Evolutionary conservation across 2,329 filamentous ascomycete genomes (phyloP), one percentile per base, ranked within the genome.

Genomic region (Whalleya microplaca): DNA sequence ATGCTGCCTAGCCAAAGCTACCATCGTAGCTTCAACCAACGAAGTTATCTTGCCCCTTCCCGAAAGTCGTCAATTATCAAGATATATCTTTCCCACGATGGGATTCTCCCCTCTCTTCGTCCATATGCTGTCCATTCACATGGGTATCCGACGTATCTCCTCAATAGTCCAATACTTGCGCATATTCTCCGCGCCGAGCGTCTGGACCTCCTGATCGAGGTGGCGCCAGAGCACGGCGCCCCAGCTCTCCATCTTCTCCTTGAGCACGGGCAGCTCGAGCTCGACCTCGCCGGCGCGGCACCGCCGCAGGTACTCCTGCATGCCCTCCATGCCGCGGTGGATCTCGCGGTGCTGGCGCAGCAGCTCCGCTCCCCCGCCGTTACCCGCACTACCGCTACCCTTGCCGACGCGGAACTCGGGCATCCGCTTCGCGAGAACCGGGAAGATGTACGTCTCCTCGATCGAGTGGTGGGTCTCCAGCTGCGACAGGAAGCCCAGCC

Each of bases 181-280:
- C 92, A 96, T 96, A 71, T 94, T 96, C 72, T 95, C 90, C 44
- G 92, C 92, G 2, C 88, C 84, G 29, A 96, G 73, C 63, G 89
- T 84, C 72, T 80, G 77, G 7, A 96, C 92, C 79, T 96, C 92
- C 66, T 93, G 87, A 66, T 95, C 90, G 58, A 96, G 76, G 79
- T 96, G 92, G 68, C 77, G 78, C 90, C 91, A 94, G 47, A 96
- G 72, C 61, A 96, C 90, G 9, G 79, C 78, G 10, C 90, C 90
- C 84, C 93, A 96, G 3, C 73, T 73, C 72, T 96, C 90, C 86
- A 96, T 87, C 67, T 90, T 81, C 37, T 73, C 77, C 76, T 86
- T 88, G 71, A 96, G 71, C 67, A 85, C 84, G 16, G 53, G 61
- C 68, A 85, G 69, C 57, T 82, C 78, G 45, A 88, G 74, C 54